These are phyloP conservation scores for Annulohypoxylon nitens DNA, from an alignment of 495 filamentous ascomycete genomes.

Conservation along the genomic window DNA sequence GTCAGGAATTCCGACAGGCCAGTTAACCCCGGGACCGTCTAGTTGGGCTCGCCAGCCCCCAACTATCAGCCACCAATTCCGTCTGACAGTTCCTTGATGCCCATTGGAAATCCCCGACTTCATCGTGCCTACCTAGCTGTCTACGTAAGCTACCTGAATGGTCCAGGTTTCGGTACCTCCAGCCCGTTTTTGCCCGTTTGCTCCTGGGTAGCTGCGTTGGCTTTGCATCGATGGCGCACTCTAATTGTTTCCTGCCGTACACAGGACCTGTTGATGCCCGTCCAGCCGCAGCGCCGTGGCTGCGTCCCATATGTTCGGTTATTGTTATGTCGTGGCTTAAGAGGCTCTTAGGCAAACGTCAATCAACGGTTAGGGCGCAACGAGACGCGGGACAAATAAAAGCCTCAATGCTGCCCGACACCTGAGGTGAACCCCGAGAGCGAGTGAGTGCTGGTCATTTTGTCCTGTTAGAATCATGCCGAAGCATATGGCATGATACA, in stretches of 20 bases:
- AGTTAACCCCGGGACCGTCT: constrained; percentile 48
- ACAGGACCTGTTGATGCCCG: constrained; percentile 38
- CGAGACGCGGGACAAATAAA: constrained; percentile 19
- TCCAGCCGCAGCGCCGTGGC: constrained; percentile 42
- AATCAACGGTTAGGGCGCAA: constrained; percentile 15
- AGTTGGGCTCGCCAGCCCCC: constrained; percentile 51
- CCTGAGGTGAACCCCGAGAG: constrained; percentile 10
- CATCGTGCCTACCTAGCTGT: constrained; percentile 14
- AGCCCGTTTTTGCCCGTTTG: constrained; percentile 29
- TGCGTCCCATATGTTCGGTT: constrained; percentile 38
- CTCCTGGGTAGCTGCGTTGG: constrained; percentile 53
- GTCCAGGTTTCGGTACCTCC: constrained; percentile 31
- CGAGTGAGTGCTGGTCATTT: constrained; percentile 16
- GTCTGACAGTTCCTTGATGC: constrained; percentile 23
- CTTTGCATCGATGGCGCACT: constrained; percentile 57
- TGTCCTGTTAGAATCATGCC: constrained; percentile 21
- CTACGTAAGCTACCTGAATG: constrained; percentile 29
- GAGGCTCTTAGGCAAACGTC: constrained; percentile 33
- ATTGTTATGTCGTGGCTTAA: constrained; percentile 37
- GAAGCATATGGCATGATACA: constrained; percentile 12
- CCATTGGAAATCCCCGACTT: constrained; percentile 23
- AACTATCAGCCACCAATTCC: constrained; percentile 40
- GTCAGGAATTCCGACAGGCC: constrained; percentile 37
- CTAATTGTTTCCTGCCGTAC: constrained; percentile 40
- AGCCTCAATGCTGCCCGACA: constrained; percentile 31